Percentiles rank a stretch among this genome's conserved stretches.
Evolutionary conservation across 192 early-diverging fungal species (phyloP).

Genomic region (Backusella mclennaniae): DNA sequence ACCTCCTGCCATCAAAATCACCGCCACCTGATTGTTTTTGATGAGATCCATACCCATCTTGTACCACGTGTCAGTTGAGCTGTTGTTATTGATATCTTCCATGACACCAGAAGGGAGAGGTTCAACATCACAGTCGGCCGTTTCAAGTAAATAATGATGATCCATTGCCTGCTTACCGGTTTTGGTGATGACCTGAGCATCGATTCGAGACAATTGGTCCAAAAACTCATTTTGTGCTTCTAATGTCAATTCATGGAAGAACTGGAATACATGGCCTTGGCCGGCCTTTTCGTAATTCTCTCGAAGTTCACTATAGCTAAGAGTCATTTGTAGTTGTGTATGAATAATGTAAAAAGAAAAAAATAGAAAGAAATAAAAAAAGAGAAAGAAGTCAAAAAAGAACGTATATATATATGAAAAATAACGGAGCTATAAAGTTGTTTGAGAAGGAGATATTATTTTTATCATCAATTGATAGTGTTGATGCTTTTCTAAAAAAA

Average conservation of each 20-base stretch:
- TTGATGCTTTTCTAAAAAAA: neutral
- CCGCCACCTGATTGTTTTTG: conserved; percentile 78
- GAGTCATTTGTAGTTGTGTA: neutral
- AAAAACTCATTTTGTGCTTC: conserved; percentile 56
- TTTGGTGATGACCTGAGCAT: conserved; percentile 70
- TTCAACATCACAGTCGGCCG: conserved; percentile 50
- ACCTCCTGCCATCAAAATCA: conserved; percentile 90
- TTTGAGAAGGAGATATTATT: neutral
- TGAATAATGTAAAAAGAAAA: neutral
- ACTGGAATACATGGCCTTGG: conserved; percentile 84
- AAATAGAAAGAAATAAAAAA: neutral
- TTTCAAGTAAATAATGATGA: conserved; percentile 47
- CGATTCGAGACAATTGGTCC: conserved; percentile 64
- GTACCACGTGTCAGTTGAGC: conserved; percentile 51
- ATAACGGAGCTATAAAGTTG: neutral
- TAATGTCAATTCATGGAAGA: conserved; percentile 65
- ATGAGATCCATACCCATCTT: conserved; percentile 70
- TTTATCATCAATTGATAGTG: neutral
- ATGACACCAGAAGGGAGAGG: conserved; percentile 74
- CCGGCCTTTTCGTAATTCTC: conserved; percentile 59
- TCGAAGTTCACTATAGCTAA: neutral
- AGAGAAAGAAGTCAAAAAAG: neutral
- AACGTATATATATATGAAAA: neutral
- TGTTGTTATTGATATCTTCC: conserved; percentile 47
- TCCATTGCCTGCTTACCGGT: conserved; percentile 70